Percentiles rank a stretch among this genome's conserved stretches.
Evolutionary conservation across 2,329 filamentous ascomycete species (phyloP).

Genomic region (Stachybotrys chlorohalonatus): DNA sequence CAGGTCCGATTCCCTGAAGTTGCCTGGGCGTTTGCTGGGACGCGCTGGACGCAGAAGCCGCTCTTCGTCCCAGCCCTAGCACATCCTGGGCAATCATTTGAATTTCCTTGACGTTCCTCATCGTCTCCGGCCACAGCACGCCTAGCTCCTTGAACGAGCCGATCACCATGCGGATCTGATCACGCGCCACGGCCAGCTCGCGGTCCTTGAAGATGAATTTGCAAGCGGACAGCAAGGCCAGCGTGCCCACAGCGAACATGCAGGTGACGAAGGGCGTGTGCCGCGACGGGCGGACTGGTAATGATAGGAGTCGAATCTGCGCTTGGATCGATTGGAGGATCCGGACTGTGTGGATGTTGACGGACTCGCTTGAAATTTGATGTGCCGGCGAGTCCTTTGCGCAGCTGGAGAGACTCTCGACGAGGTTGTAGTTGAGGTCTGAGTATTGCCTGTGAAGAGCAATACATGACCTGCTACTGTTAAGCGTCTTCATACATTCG

Average conservation of each 20-base stretch:
- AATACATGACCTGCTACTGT: constrained; percentile 13
- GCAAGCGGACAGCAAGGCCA: constrained; percentile 27
- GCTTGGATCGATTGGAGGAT: constrained; percentile 26
- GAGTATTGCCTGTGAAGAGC: constrained; percentile 29
- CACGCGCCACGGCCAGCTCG: constrained; percentile 24
- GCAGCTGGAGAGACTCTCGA: constrained; percentile 30
- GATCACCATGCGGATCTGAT: constrained; percentile 31
- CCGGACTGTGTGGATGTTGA: constrained; percentile 29
- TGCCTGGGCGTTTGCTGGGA: background rate
- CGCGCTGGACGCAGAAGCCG: background rate
- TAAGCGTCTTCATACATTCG: constrained; percentile 5
- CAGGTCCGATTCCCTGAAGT: background rate
- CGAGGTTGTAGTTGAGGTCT: constrained; percentile 24
- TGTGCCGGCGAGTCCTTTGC: constrained; percentile 6
- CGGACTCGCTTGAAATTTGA: constrained; percentile 8
- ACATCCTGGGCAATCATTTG: constrained; percentile 27
- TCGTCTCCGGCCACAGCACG: constrained; percentile 25
- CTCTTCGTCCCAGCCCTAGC: constrained; percentile 2
- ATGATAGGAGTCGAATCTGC: constrained; percentile 26
- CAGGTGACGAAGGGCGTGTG: constrained; percentile 31
- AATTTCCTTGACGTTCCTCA: constrained; percentile 26
- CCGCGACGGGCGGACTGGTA: constrained; percentile 21
- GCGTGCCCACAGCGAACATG: constrained; percentile 28
- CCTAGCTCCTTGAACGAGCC: constrained; percentile 27
- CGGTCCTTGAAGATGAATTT: constrained; percentile 20